Evolutionary conservation across 768 basidiomycete species (phyloP), one percentile per base, ranked within the genome.

Genomic region (Hebeloma cylindrosporum): DNA sequence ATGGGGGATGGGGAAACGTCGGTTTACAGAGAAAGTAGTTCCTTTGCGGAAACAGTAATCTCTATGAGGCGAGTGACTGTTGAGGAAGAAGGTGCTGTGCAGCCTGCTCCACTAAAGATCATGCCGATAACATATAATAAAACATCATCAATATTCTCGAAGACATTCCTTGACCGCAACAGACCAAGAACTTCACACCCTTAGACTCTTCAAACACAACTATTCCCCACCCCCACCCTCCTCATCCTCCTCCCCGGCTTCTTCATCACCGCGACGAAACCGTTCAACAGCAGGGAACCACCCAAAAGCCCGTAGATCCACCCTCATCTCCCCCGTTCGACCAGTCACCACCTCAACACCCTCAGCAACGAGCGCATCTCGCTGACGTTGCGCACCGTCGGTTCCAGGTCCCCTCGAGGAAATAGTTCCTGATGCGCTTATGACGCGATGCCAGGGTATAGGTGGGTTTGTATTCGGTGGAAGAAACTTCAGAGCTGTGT

Each of bases 341-440:
- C 79, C 74, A 2, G 64, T 67, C 2, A 59, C 72, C 14, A 94
- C 90, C 39, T 88, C 80, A n/a, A 94, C 77, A 3, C 88, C 90
- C 62, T 94, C 93, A 0, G 79, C 82, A 46, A 83, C 79, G 10
- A 96, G 74, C 2, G 75, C 82, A n/a, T 85, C 81, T 13, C 80
- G 70, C 59, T 96, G 93, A 1, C 80, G 69, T 33, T 76, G 77
- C 0, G 91, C 91, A 2, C 90, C 91, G 29, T 77, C 69, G 3
- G 93, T 93, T 3, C 83, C 86, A 3, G 92, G 89, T 0, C 88
- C 91, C 32, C 93, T 76, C 5, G 89, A 92, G 1, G 90, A 90
- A 52, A 89, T 86, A 1, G 72, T 65, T 1, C 90, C 89, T 0
- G 82, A 74, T 0, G 87, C 73, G 3, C 79, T 74, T 10, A 92